These are phyloP conservation scores for Pneumocystis jirovecii DNA, from an alignment of 1,139 yeast species.

Conservation along the genomic window DNA sequence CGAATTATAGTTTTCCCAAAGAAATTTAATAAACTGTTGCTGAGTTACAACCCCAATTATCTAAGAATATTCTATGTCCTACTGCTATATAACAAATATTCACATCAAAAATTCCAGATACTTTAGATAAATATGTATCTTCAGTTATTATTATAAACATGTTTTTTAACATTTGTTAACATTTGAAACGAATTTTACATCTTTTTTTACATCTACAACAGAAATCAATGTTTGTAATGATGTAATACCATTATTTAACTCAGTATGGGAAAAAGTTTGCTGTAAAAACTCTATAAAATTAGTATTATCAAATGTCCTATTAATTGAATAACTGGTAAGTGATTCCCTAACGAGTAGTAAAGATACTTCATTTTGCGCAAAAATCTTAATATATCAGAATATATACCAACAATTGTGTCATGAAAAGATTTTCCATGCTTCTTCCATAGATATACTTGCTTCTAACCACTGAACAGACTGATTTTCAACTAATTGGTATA, in stretches of 20 bases:
- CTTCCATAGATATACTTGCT: not conserved
- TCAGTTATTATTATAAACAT: not conserved
- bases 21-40: not conserved
- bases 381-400: not conserved
- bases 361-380: not conserved
- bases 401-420: not conserved
- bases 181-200: not conserved
- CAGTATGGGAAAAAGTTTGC: not conserved
- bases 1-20: not conserved
- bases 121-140: not conserved
- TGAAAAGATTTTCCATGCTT: not conserved
- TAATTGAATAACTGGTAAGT: not conserved
- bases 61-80: not conserved
- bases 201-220: not conserved
- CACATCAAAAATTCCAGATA: not conserved
- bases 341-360: not conserved
- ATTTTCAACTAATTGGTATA: not conserved
- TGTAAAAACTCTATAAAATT: not conserved
- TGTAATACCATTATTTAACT: not conserved
- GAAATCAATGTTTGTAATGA: not conserved
- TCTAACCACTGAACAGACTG: not conserved
- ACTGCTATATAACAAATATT: not conserved
- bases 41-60: not conserved
- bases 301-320: not conserved
- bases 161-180: not conserved